Evolutionary conservation across 495 filamentous ascomycete species (phyloP), one percentile per base, ranked within the genome.

Genomic region (Hypoxylon fuscum): DNA sequence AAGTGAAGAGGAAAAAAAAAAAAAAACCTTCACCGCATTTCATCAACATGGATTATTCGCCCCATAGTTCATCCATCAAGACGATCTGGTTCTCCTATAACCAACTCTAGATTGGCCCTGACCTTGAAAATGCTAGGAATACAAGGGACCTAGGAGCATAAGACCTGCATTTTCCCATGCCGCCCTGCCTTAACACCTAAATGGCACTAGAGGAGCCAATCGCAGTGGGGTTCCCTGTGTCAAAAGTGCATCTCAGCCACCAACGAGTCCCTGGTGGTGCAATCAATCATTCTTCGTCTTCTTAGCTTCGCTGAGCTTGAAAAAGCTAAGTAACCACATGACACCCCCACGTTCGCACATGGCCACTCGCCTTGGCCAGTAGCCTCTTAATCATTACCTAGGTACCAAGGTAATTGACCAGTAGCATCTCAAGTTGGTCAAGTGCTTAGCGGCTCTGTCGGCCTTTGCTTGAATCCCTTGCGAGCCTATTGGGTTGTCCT

Each of bases 1-100:
- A 49, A 54, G 40, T n/a, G n/a, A n/a, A n/a, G n/a, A 29, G 25
- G 23, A 48, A 38, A 52, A 43, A n/a, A n/a, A n/a, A n/a, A n/a
- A n/a, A n/a, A n/a, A n/a, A n/a, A n/a, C n/a, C 57, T 61, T 66
- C 63, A 66, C 63, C 63, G 57, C 63, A 66, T 66, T 54, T 63
- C 59, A 34, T 34, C 29, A 46, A 50, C 52, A 58, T 62, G 55
- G 53, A 53, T 66, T 49, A 27, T 49, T 50, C 38, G 45, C 46
- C 42, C 54, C 43, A 18, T 53, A 45, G 44, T 34, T 55, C 43
- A 23, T 43, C 58, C 58, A 55, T 52, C 40, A 55, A 37, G 12
- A 15, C 10, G 45, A 27, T 49, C 37, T 37, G 37, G 11, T 27
- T 42, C 38, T 45, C 42, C 20, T 42, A 27, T 17, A 27, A 22